These are phyloP conservation scores for Colletotrichum lentis DNA, from an alignment of 2,329 filamentous ascomycete genomes.

Conservation along the genomic window DNA sequence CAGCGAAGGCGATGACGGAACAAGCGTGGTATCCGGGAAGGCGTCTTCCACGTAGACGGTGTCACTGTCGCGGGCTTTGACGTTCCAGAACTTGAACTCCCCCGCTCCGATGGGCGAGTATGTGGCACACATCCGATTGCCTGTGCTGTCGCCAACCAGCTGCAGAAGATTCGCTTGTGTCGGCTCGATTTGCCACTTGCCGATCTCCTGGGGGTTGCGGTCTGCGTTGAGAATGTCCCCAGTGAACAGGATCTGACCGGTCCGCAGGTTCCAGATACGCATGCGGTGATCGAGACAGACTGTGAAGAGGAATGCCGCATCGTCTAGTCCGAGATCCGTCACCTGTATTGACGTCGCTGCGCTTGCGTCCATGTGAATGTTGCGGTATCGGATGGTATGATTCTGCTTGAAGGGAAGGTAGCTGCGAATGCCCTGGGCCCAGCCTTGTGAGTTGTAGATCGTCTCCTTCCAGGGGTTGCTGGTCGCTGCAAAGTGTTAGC, in stretches of 20 bases:
- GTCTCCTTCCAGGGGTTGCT: conserved; percentile 71
- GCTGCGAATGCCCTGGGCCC: conserved; percentile 72
- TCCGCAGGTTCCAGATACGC: conserved; percentile 88
- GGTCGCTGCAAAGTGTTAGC: conserved; percentile 44
- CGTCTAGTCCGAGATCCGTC: conserved; percentile 59
- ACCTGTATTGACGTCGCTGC: conserved; percentile 71
- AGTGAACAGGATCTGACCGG: conserved; percentile 77
- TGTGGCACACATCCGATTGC: conserved; percentile 71
- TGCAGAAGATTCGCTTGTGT: conserved; percentile 79
- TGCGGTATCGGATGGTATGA: conserved; percentile 70
- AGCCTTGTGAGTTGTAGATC: conserved; percentile 77
- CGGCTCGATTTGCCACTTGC: conserved; percentile 81
- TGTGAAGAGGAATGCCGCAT: conserved; percentile 71
- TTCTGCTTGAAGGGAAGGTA: conserved; percentile 72
- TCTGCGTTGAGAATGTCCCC: conserved; percentile 79
- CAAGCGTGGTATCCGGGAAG: conserved; percentile 69
- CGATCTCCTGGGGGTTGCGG: conserved; percentile 71
- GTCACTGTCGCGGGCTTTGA: conserved; percentile 72
- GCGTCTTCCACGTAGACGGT: conserved; percentile 74
- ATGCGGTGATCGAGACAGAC: conserved; percentile 89
- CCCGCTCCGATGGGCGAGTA: conserved; percentile 88
- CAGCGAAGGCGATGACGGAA: conserved; percentile 74
- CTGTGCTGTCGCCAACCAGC: conserved; percentile 67
- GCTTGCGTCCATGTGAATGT: conserved; percentile 71
- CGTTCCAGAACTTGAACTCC: conserved; percentile 92